Evolutionary conservation across 495 filamentous ascomycete genomes (phyloP).

Genomic region (Penicillium malachiteum): DNA sequence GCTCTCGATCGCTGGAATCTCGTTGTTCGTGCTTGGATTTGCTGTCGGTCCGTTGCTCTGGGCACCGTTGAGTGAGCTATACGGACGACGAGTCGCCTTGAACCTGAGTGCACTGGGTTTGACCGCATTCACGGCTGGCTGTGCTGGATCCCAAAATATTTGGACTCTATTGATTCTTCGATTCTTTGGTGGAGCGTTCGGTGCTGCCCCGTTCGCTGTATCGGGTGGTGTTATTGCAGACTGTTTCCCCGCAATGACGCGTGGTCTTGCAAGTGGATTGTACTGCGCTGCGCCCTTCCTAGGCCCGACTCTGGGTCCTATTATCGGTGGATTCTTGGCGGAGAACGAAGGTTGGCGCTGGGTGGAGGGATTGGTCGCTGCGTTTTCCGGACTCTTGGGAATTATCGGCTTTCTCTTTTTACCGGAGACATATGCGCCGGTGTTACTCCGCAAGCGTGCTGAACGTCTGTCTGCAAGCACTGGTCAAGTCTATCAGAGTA

Average conservation of each 20-base stretch:
- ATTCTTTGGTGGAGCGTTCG: conserved; percentile 63
- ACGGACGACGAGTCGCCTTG: conserved; percentile 32
- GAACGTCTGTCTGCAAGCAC: conserved; percentile 48
- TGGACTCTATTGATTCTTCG: conserved; percentile 58
- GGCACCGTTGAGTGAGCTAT: conserved; percentile 58
- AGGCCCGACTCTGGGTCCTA: conserved; percentile 53
- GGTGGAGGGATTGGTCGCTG: conserved; percentile 14
- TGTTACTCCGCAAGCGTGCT: conserved; percentile 52
- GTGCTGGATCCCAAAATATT: conserved; percentile 55
- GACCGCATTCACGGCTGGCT: conserved; percentile 58
- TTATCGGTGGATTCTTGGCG: conserved; percentile 53
- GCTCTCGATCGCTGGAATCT: conserved; percentile 11
- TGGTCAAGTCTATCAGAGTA: conserved; percentile 48
- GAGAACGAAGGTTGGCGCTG: conserved; percentile 53
- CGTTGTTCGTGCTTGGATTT: conserved; percentile 18
- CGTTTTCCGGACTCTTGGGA: conserved; percentile 13
- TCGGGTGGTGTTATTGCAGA: conserved; percentile 60
- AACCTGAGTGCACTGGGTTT: conserved; percentile 51
- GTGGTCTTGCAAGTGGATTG: conserved; percentile 54
- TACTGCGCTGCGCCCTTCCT: conserved; percentile 59
- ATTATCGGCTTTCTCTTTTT: conserved; percentile 41
- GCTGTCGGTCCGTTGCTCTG: conserved; percentile 38
- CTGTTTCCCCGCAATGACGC: conserved; percentile 51
- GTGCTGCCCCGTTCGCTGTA: conserved; percentile 58
- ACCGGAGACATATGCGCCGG: conserved; percentile 58